Conservation (phyloP, 2,329 filamentous ascomycete genomes). For the Colletotrichum tabaci region DNA sequence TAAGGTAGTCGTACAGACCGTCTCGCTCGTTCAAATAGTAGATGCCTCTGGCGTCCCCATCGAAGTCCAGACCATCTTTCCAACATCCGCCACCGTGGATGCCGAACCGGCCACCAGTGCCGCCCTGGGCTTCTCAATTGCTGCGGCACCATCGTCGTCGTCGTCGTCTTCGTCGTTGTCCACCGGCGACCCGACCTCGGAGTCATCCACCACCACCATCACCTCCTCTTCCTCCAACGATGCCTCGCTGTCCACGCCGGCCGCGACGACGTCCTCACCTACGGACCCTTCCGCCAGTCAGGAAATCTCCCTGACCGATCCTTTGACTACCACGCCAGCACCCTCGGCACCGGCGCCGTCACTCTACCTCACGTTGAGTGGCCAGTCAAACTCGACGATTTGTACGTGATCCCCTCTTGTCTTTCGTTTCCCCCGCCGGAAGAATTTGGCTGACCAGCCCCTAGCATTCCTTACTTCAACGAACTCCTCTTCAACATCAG, state of each 20-base stretch:
- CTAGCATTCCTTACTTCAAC: slow-evolving; percentile 40
- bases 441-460: slow-evolving; percentile 12
- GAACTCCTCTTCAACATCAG: slow-evolving; percentile 40
- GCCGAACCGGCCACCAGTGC: slow-evolving; percentile 42
- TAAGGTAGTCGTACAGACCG: slow-evolving; percentile 66
- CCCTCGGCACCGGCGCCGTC: slow-evolving; percentile 34
- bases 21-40: slow-evolving; percentile 69
- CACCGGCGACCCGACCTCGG: slow-evolving; percentile 22
- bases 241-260: slow-evolving; percentile 28
- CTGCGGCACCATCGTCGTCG: slow-evolving; percentile 11
- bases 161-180: slow-evolving; percentile 3
- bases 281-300: slow-evolving; percentile 44
- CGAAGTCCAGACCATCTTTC: slow-evolving; percentile 59
- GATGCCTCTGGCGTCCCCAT: slow-evolving; percentile 63
- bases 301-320: slow-evolving; percentile 48
- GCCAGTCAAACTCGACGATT: slow-evolving; percentile 46
- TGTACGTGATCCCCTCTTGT: slow-evolving; percentile 39
- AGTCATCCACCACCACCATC: slow-evolving; percentile 18
- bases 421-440: background rate
- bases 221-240: slow-evolving; percentile 11
- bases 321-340: slow-evolving; percentile 45
- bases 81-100: slow-evolving; percentile 56
- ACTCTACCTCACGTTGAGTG: slow-evolving; percentile 39
- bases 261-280: slow-evolving; percentile 46
- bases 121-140: slow-evolving; percentile 30